phyloP scores from a whole-genome alignment of 495 filamentous ascomycete species.

The Lepidopterella palustris region DNA sequence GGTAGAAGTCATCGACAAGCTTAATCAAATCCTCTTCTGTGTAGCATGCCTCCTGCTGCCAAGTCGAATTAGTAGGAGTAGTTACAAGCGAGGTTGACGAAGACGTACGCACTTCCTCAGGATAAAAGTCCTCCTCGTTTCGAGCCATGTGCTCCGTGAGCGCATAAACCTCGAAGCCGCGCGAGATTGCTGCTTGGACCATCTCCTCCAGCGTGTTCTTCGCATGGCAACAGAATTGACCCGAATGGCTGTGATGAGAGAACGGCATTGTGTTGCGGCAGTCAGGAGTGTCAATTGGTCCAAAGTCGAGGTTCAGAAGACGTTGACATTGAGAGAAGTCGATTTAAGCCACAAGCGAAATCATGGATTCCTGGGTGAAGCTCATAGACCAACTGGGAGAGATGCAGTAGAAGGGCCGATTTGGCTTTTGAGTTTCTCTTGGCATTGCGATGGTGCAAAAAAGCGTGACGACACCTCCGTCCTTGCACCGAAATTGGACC shows the following conservation, averaged over 20 bases:
- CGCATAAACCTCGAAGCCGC: conserved; percentile 73
- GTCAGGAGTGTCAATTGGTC: neutral
- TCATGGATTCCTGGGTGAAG: neutral
- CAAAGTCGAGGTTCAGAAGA: neutral
- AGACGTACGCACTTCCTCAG: conserved; percentile 66
- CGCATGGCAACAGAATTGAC: conserved; percentile 93
- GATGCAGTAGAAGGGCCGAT: neutral
- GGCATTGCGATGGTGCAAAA: too few relatives aligned
- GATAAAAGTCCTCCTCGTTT: conserved; percentile 71
- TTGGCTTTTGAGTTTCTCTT: neutral
- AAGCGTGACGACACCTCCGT: too few relatives aligned
- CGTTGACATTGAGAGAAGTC: neutral
- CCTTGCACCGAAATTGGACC: too few relatives aligned
- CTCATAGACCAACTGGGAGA: neutral
- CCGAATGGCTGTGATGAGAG: conserved; percentile 98
- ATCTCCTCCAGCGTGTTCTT: conserved; percentile 77
- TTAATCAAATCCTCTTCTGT: conserved; percentile 35
- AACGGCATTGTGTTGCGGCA: conserved; percentile 63
- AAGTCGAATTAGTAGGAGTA: neutral
- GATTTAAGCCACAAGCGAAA: neutral
- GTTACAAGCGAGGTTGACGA: neutral
- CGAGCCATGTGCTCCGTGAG: conserved; percentile 98
- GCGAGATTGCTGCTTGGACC: conserved; percentile 67
- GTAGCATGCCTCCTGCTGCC: conserved; percentile 7
- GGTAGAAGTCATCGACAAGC: conserved; percentile 64